Conservation (phyloP, 75 land plant species). For the Cryptomeria japonica region DNA sequence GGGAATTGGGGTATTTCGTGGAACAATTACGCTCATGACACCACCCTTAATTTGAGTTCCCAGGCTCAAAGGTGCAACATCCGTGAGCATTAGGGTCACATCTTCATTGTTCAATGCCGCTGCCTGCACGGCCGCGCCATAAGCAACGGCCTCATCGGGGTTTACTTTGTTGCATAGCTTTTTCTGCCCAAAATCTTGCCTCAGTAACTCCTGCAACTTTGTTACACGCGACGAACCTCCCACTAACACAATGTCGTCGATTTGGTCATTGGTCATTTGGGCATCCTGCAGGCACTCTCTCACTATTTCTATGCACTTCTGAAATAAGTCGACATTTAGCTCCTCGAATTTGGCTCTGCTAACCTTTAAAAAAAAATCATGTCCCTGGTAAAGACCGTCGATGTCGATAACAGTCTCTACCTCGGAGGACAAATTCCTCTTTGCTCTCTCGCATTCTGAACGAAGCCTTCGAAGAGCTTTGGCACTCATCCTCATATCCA, state of each 20-base stretch:
- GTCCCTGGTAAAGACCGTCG: slow-evolving; percentile 8
- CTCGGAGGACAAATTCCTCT: slow-evolving; percentile 13
- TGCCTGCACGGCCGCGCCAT: background rate
- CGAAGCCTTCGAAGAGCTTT: slow-evolving; percentile 25
- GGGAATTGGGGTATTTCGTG: slow-evolving; percentile 27
- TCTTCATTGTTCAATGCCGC: background rate
- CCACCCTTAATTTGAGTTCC: background rate
- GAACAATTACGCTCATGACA: slow-evolving; percentile 20
- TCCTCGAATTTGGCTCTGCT: slow-evolving; percentile 34
- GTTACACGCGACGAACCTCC: slow-evolving; percentile 39
- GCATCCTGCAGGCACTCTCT: slow-evolving; percentile 22
- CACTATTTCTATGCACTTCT: slow-evolving; percentile 20
- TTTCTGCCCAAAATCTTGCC: too few relatives aligned
- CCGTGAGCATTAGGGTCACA: background rate
- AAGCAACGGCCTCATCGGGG: background rate
- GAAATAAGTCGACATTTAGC: slow-evolving; percentile 19
- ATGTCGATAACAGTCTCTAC: slow-evolving; percentile 8
- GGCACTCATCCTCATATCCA: slow-evolving; percentile 21
- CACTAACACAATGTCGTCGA: slow-evolving; percentile 41
- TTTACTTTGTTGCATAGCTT: background rate
- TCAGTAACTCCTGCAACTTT: slow-evolving; percentile 15
- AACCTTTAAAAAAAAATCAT: slow-evolving; percentile 19
- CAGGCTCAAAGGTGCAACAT: background rate
- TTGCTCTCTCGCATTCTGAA: slow-evolving; percentile 26
- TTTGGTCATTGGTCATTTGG: slow-evolving; percentile 17